Evolutionary conservation across 1,284 basidiomycete species (phyloP), one percentile per base, ranked within the genome.

Genomic region (Melampsora americana): DNA sequence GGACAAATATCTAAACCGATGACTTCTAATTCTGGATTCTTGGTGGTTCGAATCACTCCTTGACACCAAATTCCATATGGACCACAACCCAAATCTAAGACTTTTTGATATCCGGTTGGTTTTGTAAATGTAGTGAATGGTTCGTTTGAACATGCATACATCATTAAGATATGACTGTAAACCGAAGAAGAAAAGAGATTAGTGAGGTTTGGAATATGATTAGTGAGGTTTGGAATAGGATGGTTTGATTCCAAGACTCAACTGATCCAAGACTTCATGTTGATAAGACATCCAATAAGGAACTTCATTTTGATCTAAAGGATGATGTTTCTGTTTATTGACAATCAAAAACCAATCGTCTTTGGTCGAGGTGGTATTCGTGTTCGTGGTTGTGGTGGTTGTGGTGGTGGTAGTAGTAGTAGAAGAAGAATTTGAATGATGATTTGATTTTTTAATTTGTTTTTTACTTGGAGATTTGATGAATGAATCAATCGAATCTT

Each of bases 241-340:
- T 35, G 3, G 35, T 35, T 35, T 3, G 9, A 35, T 4, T 3
- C 5, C 3, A 35, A 66, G 23, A 73, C 70, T 73, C 48, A 73
- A 73, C 70, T 73, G 16, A 30, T 73, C 30, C 44, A 66, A 62
- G 23, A 73, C 46, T 42, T 73, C 30, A 14, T 46, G 62, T 35
- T 50, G 42, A 30, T 73, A 73, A 23, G 70, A 73, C 50, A 73
- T 53, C 62, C 48, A 73, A 66, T 73, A 73, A 53, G 70, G 70
- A 32, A 73, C 62, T 35, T 66, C 44, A 73, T 35, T 73, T 20
- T 32, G 30, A 32, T 28, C 18, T 56, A 39, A 35, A 9, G 70
- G 70, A 59, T 73, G 70, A 30, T 66, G 66, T 32, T 48, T 73
- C 59, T 73, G 59, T 12, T 62, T 48, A 9, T 30, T 23, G 14